phyloP scores from a whole-genome alignment of 176 grass and related monocot species.

The Juncus effusus region DNA sequence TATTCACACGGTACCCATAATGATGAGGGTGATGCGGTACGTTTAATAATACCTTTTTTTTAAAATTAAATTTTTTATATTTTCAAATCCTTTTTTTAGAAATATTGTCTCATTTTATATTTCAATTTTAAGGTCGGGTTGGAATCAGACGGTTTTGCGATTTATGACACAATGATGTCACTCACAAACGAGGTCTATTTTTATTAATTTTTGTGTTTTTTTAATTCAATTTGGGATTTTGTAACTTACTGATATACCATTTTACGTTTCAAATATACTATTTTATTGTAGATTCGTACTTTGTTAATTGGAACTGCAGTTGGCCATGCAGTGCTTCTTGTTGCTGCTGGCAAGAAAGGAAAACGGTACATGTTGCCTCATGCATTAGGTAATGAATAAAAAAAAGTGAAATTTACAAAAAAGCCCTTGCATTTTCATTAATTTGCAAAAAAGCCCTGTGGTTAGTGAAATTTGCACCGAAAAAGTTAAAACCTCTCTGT shows the following conservation, averaged over 20 bases:
- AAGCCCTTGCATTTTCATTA: neutral
- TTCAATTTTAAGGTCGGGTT: constrained; percentile 60
- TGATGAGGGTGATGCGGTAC: constrained; percentile 91
- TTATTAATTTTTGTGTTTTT: neutral
- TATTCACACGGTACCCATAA: constrained; percentile 78
- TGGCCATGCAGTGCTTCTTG: constrained; percentile 84
- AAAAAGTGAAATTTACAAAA: neutral
- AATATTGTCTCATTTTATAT: constrained; percentile 5
- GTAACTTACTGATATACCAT: neutral
- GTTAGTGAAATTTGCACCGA: neutral
- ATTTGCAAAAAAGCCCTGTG: neutral
- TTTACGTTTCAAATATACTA: constrained; percentile 10
- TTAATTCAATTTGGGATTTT: neutral
- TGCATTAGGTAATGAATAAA: constrained; percentile 54
- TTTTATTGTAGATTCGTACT: constrained; percentile 60
- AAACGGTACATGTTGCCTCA: constrained; percentile 96
- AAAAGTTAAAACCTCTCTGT: no score
- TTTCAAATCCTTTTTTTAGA: constrained; percentile 6
- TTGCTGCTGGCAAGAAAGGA: constrained; percentile 95
- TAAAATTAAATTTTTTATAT: constrained; percentile 6
- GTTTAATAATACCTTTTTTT: constrained; percentile 31
- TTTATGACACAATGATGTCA: constrained; percentile 94
- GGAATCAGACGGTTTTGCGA: constrained; percentile 94
- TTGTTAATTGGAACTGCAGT: constrained; percentile 66
- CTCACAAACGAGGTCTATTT: constrained; percentile 68